Base-by-base conservation (phyloP, 139 green algal genomes). In the Desmodesmus armatus region DNA sequence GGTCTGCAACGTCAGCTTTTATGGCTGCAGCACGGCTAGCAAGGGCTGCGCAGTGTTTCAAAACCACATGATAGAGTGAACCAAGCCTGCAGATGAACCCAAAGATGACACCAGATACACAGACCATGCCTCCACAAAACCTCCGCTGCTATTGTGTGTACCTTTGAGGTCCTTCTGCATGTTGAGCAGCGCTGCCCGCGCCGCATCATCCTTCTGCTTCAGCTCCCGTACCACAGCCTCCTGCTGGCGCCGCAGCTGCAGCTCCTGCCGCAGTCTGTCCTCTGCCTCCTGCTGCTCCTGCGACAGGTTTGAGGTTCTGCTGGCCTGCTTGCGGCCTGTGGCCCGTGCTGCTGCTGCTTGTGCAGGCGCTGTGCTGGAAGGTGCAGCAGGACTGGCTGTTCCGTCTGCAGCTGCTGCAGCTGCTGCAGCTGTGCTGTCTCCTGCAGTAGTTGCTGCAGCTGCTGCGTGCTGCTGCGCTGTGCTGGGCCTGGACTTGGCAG, bases 91-190 rank as follows among this genome's bases (percentile, higher is more conserved):
- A 43, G 72, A 29, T 27, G 72, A 27, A 31, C 25, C 25, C 5
- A 71, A 71, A 3, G 15, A 31, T 71, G 13, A 31, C 29, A 5
- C 29, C 2, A 1, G 62, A 19, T 71, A 7, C 63, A 5, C 27
- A 6, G 11, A 31, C 21, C 63, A 11, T 35, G 49, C 29, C 7
- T 39, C 11, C 27, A 51, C 39, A 19, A 51, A 0, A 35, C n/a
- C 85, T n/a, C n/a, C 91, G 55, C 88, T 87, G 55, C 92, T 88
- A 84, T 93, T 84, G 79, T 94, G 92, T 44, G 75, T 82, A 39
- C 91, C 91, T 63, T 89, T 86, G 55, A 94, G 84, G 33, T 90
- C 81, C 69, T 87, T 91, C 37, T 90, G 75, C 25, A 93, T 76
- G 6, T 23, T 35, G 2, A 78, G 31, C 9, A 94, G 78, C 35